Base-by-base conservation (phyloP, 2,329 filamentous ascomycete species). In the Aspergillus hortae region DNA sequence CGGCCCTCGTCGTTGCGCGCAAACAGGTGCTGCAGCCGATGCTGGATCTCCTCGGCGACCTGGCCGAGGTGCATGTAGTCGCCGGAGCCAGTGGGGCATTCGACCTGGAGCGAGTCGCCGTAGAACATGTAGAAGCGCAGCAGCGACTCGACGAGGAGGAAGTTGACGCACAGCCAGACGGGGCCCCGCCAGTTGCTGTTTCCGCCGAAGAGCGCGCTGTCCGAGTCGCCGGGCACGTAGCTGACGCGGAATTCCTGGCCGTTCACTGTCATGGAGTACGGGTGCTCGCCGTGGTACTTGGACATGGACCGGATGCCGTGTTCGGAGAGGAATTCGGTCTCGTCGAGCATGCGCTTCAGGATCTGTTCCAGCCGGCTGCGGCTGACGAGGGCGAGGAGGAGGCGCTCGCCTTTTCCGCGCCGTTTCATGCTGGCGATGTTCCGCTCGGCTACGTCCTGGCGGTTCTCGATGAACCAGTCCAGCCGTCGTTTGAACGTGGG, bases 131-230 rank as follows among this genome's bases (percentile, higher is more conserved):
- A 95, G 78, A 95, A 97, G 30, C 92, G 83, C 64, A 96, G 89
- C n/a, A 96, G 81, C 6, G 92, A 92, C 71, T 97, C 92, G 38
- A 97, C 88, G 12, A 97, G 81, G 48, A 97, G 75, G 75, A 96
- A 96, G 74, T 97, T 97, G 74, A 96, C 91, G 56, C 90, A 94
- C 45, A 96, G 80, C 92, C 92, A 97, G 61, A 96, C 92, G 0
- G 94, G 92, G 4, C 88, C 92, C 74, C 92, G 85, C 92, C 92
- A 97, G 73, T 97, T 97, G 71, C 91, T 96, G 80, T 97, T 97
- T 60, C 92, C 92, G 48, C 92, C 92, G 65, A 97, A 97, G 4
- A 97, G 81, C 3, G 90, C 90, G 64, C 89, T 96, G 74, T 97
- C 92, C 0, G 92, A 96, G 68, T 97, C 92, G n/a, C 92, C 94